A percentile compares a stretch with the other conserved stretches of the same genome.
Evolutionary conservation across 306 rosid genomes (phyloP).

Genomic region (Hylodesmum podocarpum): DNA sequence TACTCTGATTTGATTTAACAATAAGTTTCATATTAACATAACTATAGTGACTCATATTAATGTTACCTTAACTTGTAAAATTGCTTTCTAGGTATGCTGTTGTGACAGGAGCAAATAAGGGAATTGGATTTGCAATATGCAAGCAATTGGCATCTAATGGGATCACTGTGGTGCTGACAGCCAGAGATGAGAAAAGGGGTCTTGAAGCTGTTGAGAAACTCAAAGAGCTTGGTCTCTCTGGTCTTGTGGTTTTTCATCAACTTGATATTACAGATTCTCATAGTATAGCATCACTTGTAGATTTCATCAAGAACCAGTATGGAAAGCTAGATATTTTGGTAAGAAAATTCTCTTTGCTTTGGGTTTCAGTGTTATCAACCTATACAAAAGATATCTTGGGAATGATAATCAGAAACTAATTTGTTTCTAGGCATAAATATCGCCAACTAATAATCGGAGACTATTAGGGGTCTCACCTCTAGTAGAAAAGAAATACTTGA

Average conservation of each 20-base stretch:
- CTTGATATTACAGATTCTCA: conserved; percentile 30
- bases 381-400: too few species aligned
- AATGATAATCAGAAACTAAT: too few species aligned
- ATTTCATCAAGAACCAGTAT: conserved; percentile 18
- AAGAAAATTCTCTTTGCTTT: background rate
- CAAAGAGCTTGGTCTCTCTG: background rate
- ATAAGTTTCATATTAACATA: background rate
- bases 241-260: conserved; percentile 31
- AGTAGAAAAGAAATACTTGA: too few species aligned
- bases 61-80: background rate
- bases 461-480: too few species aligned
- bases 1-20: background rate
- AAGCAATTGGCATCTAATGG: conserved; percentile 36
- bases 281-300: conserved; percentile 14
- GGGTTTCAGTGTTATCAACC: too few species aligned
- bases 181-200: conserved; percentile 35
- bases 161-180: conserved; percentile 28
- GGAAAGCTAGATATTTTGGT: conserved; percentile 46
- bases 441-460: too few species aligned
- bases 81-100: conserved; percentile 18
- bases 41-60: background rate
- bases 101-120: conserved; percentile 33
- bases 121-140: conserved; percentile 29
- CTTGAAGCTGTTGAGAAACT: conserved; percentile 30
- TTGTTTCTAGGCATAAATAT: too few species aligned